These are phyloP conservation scores for Cyclospora cayetanensis DNA, from an alignment of 169 alveolate genomes.

Conservation along the genomic window DNA sequence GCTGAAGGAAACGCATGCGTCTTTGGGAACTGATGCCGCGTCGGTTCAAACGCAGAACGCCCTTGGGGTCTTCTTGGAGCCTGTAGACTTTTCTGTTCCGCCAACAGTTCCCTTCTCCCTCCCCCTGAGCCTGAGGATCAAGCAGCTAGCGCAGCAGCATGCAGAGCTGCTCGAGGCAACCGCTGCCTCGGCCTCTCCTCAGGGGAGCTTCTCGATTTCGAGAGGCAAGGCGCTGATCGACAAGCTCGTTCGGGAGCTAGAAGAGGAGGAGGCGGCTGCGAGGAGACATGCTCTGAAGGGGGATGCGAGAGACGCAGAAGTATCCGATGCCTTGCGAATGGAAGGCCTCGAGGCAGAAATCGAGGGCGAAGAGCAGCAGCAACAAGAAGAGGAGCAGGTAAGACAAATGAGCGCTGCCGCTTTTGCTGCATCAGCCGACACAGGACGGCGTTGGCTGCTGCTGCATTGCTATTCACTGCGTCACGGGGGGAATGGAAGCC, in stretches of 20 bases:
- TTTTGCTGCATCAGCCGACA: not conserved
- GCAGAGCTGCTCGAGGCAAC: slow-evolving; percentile 50
- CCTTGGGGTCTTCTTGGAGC: slow-evolving; percentile 51
- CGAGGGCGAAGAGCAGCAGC: slow-evolving; percentile 74
- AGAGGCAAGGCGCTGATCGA: not conserved
- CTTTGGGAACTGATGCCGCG: slow-evolving; percentile 32
- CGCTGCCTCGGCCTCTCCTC: not conserved
- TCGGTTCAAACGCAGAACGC: slow-evolving; percentile 32
- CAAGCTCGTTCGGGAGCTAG: not conserved
- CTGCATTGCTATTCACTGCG: not conserved
- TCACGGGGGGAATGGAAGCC: too few relatives aligned
- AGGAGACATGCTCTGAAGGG: slow-evolving; percentile 59
- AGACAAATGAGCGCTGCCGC: too few relatives aligned
- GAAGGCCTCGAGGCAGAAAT: slow-evolving; percentile 74
- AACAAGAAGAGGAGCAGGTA: slow-evolving; percentile 63
- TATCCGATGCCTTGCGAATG: slow-evolving; percentile 8
- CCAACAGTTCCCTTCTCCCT: not conserved
- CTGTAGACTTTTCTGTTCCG: slow-evolving; percentile 29
- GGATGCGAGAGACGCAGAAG: not conserved
- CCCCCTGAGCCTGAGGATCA: not conserved
- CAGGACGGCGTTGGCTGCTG: not conserved
- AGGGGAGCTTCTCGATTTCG: too few relatives aligned
- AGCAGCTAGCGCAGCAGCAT: slow-evolving; percentile 62
- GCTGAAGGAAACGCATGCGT: slow-evolving; percentile 50
- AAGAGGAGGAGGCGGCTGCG: slow-evolving; percentile 55